Percentiles rank a stretch among this genome's conserved stretches.
Evolutionary conservation across 2,329 filamentous ascomycete species (phyloP).

Genomic region (Alternaria ventricosa): DNA sequence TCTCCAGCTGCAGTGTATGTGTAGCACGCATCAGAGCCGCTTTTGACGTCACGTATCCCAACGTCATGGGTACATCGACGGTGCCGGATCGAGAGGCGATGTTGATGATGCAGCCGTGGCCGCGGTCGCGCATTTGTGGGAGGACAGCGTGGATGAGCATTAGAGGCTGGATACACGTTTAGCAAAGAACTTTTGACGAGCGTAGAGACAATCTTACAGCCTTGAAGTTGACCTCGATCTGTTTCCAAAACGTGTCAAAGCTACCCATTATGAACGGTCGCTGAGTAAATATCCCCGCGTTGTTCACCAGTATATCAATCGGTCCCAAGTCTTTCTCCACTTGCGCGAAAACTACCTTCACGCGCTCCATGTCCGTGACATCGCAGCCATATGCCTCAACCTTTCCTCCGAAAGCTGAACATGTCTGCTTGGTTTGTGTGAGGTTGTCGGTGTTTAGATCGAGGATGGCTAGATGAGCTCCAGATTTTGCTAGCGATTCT

Average conservation of each 20-base stretch:
- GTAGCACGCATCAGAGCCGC: constrained; percentile 38
- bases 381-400: constrained; percentile 30
- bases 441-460: constrained; percentile 30
- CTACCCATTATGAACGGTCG: constrained; percentile 36
- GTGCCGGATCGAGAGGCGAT: constrained; percentile 39
- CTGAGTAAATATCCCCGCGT: constrained; percentile 36
- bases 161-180: constrained; percentile 22
- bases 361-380: constrained; percentile 20
- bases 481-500: constrained; percentile 34
- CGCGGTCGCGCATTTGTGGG: constrained; percentile 29
- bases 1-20: constrained; percentile 39
- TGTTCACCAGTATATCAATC: constrained; percentile 39
- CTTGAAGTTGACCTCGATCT: constrained; percentile 44
- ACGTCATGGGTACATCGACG: constrained; percentile 41
- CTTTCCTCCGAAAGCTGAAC: constrained; percentile 27
- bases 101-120: constrained; percentile 41
- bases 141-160: constrained; percentile 35
- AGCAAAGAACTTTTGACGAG: no score
- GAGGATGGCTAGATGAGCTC: constrained; percentile 35
- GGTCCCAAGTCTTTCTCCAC: constrained; percentile 29
- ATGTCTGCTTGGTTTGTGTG: constrained; percentile 28
- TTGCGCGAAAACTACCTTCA: constrained; percentile 21
- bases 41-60: constrained; percentile 38
- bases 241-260: constrained; percentile 36
- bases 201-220: constrained; percentile 14